Conservation (phyloP, 768 basidiomycete species). For the Pleurotus sapidus region DNA sequence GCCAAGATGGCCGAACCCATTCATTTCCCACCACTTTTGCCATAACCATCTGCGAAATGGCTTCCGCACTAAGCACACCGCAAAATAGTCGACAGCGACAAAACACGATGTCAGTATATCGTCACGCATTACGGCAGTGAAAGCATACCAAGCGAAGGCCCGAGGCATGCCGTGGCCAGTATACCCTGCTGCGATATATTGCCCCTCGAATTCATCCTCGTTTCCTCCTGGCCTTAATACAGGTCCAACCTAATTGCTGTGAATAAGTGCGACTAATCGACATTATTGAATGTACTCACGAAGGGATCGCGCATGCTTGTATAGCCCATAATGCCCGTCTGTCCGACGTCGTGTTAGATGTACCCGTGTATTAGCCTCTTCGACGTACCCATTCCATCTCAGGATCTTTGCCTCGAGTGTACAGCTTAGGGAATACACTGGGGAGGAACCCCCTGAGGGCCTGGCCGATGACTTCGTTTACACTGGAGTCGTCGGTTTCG, state of each 20-base stretch:
- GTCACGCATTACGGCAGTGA: neutral
- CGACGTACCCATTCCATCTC: slow-evolving; percentile 80
- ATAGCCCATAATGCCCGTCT: slow-evolving; percentile 86
- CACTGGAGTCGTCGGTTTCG: slow-evolving; percentile 52
- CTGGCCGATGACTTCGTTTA: slow-evolving; percentile 45
- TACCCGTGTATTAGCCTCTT: neutral
- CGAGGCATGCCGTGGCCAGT: slow-evolving; percentile 82
- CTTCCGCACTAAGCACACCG: slow-evolving; percentile 6
- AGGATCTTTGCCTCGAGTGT: slow-evolving; percentile 43
- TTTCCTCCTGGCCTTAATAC: slow-evolving; percentile 33
- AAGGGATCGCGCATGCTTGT: slow-evolving; percentile 63
- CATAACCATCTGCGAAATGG: slow-evolving; percentile 9
- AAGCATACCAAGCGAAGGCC: slow-evolving; percentile 63
- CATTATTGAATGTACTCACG: slow-evolving; percentile 36
- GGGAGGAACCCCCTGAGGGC: slow-evolving; percentile 61
- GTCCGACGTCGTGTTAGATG: slow-evolving; percentile 3
- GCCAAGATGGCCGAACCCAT: slow-evolving; percentile 8
- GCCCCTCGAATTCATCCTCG: slow-evolving; percentile 41
- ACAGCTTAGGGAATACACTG: slow-evolving; percentile 50
- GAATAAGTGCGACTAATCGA: neutral
- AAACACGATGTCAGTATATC: slow-evolving; percentile 27
- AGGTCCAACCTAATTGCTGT: slow-evolving; percentile 53
- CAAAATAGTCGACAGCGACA: slow-evolving; percentile 1
- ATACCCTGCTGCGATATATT: slow-evolving; percentile 73
- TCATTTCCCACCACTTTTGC: slow-evolving; percentile 6